Conservation (phyloP, 1,284 basidiomycete genomes). For the Fomitopsis betulina region DNA sequence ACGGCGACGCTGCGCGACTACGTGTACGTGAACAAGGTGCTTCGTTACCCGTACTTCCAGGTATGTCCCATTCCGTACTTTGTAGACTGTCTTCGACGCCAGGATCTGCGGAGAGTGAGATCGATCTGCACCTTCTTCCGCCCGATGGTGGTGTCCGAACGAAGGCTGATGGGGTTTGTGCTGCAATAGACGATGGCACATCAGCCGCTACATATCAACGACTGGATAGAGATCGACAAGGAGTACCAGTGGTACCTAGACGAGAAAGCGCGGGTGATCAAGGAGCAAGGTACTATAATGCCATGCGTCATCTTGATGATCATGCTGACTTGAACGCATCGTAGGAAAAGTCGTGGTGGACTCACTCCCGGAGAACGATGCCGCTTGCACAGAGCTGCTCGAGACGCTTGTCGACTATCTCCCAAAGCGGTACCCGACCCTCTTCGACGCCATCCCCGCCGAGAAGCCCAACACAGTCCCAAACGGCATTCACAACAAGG, state of each 20-base stretch:
- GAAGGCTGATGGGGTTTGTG: neutral
- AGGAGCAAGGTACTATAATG: slow-evolving; percentile 23
- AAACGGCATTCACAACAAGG: slow-evolving; percentile 32
- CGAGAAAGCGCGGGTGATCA: slow-evolving; percentile 33
- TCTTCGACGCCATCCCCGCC: slow-evolving; percentile 23
- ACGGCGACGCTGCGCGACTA: slow-evolving; percentile 30
- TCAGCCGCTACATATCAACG: slow-evolving; percentile 35
- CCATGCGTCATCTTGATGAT: neutral
- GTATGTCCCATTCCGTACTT: slow-evolving; percentile 7
- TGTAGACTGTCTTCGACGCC: neutral
- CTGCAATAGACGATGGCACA: slow-evolving; percentile 32
- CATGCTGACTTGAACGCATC: neutral
- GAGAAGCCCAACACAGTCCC: neutral
- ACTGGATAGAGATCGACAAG: slow-evolving; percentile 41
- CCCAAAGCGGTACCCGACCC: slow-evolving; percentile 33
- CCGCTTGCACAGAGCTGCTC: slow-evolving; percentile 33
- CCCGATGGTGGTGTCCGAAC: neutral
- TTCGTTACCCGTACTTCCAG: slow-evolving; percentile 33
- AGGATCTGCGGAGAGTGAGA: neutral
- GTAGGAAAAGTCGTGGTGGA: slow-evolving; percentile 33
- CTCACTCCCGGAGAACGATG: slow-evolving; percentile 35
- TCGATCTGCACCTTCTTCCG: neutral
- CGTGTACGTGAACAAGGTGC: slow-evolving; percentile 32
- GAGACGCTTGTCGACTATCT: slow-evolving; percentile 33
- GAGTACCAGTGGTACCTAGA: slow-evolving; percentile 35